Evolutionary conservation across 1,284 basidiomycete genomes (phyloP).

Genomic region (Rhodotorula sp.): DNA sequence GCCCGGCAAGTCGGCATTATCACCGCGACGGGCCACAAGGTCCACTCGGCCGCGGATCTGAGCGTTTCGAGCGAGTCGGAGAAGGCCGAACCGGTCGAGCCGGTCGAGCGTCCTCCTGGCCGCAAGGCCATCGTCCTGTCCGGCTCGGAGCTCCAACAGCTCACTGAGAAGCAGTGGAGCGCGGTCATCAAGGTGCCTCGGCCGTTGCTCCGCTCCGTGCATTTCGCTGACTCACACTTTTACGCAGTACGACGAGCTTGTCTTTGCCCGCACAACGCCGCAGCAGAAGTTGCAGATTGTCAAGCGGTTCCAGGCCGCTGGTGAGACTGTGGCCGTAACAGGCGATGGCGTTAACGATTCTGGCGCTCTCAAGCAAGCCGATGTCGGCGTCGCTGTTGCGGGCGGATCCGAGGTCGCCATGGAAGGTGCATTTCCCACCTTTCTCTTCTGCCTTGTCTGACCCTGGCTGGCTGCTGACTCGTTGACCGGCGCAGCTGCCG

Average conservation of each 20-base stretch:
- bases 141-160: conserved; percentile 56
- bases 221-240: neutral
- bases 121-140: conserved; percentile 55
- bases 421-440: conserved; percentile 35
- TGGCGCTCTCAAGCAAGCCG: conserved; percentile 55
- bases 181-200: conserved; percentile 45
- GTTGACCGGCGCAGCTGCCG: conserved; percentile 46
- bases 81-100: neutral
- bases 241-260: conserved; percentile 64
- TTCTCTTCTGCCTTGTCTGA: too few species aligned
- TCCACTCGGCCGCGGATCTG: conserved; percentile 54
- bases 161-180: conserved; percentile 58
- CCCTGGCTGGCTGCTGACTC: neutral
- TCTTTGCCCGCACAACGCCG: conserved; percentile 71
- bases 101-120: conserved; percentile 40
- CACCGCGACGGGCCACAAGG: conserved; percentile 50
- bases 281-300: conserved; percentile 70
- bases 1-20: conserved; percentile 64
- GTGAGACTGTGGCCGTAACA: conserved; percentile 58
- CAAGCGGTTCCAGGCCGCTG: conserved; percentile 60
- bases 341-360: conserved; percentile 60
- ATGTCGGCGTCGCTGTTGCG: conserved; percentile 57
- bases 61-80: neutral
- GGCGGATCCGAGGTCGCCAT: conserved; percentile 54
- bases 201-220: too few species aligned